A percentile compares a stretch with the other conserved stretches of the same genome.
Conservation (phyloP, 2,329 filamentous ascomycete genomes). For the Cladobotryum mycophilum region DNA sequence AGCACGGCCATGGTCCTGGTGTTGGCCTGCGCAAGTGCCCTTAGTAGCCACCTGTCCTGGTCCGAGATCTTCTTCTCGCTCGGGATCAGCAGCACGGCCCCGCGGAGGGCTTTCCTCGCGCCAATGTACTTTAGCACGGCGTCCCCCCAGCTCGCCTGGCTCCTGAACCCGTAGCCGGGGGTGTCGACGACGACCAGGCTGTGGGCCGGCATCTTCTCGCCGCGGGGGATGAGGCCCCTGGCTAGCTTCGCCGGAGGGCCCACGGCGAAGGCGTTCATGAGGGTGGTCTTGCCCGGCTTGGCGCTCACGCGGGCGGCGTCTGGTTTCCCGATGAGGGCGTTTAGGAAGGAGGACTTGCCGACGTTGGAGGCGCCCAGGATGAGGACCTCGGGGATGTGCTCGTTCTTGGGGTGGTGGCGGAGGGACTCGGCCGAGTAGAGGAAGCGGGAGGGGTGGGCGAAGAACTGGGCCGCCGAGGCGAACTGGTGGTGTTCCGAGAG, state of each 20-base stretch:
- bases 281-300: conserved; percentile 46
- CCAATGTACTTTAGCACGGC: conserved; percentile 47
- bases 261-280: conserved; percentile 52
- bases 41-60: conserved; percentile 42
- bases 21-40: conserved; percentile 38
- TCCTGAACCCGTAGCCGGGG: conserved; percentile 45
- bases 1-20: conserved; percentile 45
- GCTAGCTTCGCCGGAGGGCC: conserved; percentile 34
- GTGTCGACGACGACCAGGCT: conserved; percentile 46
- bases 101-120: conserved; percentile 40
- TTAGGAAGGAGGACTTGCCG: conserved; percentile 84
- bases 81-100: conserved; percentile 48
- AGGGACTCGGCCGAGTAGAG: conserved; percentile 46
- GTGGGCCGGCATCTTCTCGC: conserved; percentile 38
- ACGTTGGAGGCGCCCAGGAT: conserved; percentile 84
- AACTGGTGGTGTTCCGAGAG: conserved; percentile 19
- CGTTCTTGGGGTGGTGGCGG: conserved; percentile 45
- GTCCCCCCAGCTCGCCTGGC: conserved; percentile 44
- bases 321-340: conserved; percentile 58
- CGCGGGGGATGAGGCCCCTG: conserved; percentile 21
- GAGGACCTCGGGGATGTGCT: conserved; percentile 56
- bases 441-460: conserved; percentile 28
- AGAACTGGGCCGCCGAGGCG: conserved; percentile 26
- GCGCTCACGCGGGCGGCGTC: conserved; percentile 44
- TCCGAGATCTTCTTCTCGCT: conserved; percentile 45